These are phyloP conservation scores for Flaveria linearis DNA, from an alignment of 129 eudicot genomes.

Conservation along the genomic window DNA sequence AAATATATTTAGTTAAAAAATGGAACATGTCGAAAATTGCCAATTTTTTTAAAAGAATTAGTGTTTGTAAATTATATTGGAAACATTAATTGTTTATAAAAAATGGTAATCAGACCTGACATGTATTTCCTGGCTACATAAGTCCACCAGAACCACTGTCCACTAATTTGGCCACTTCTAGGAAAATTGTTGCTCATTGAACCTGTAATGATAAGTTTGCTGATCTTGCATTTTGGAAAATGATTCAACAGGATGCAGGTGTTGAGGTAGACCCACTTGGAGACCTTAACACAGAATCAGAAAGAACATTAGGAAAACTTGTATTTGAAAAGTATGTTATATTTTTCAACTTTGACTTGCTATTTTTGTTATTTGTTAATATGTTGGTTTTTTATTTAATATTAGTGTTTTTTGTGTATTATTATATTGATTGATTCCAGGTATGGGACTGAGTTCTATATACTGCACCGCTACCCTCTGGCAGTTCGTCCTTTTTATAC, in stretches of 20 bases:
- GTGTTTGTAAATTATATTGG: neutral
- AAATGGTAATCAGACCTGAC: neutral
- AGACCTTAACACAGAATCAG: slow-evolving; percentile 89
- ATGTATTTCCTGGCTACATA: neutral
- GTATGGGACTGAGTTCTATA: slow-evolving; percentile 88
- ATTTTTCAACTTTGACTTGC: neutral
- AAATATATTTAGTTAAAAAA: neutral
- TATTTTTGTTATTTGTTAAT: neutral
- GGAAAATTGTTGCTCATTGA: neutral
- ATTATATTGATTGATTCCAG: slow-evolving; percentile 30
- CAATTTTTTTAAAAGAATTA: neutral
- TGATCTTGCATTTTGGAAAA: neutral
- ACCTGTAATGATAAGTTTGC: neutral
- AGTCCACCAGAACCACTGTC: neutral
- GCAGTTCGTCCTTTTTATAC: slow-evolving; percentile 90
- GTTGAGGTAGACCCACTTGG: slow-evolving; percentile 86
- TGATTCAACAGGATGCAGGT: slow-evolving; percentile 75
- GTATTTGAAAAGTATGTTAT: slow-evolving; percentile 65
- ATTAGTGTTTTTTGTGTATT: neutral
- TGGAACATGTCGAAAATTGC: neutral
- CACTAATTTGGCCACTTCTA: neutral
- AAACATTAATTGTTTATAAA: neutral
- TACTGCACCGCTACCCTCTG: slow-evolving; percentile 81
- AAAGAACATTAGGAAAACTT: slow-evolving; percentile 75
- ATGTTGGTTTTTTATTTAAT: neutral